Base-by-base conservation (phyloP, 768 basidiomycete genomes). In the Auricularia heimuer region DNA sequence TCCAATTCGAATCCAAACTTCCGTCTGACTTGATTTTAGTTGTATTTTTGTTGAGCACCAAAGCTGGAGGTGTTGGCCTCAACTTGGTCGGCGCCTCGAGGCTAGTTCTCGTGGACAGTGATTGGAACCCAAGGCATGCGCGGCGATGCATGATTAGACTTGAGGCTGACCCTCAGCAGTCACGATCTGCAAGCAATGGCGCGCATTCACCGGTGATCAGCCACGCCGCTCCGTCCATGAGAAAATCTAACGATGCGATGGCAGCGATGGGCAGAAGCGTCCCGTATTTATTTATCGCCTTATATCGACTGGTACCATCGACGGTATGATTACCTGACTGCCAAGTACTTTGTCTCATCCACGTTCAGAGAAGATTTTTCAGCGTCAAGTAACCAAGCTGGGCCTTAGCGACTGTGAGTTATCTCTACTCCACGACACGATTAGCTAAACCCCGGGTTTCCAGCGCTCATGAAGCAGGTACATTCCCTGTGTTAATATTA, bases 121-220 rank as follows among this genome's bases (percentile, higher is more conserved):
- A 95, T 71, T 97, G 94, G 94, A 96, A 95, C 76, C 94, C 94
- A 42, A 92, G 90, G 88, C 86, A 42, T 42, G 39, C 39, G 12
- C 4, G 39, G 62, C 62, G 72, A 66, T 60, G 16, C 3, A 18
- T 35, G 24, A n/a, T 56, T 36, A 12, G 42, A 34, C 36, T 29
- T 39, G 0, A 24, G 21, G 29, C n/a, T 45, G 7, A 34, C 62
- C n/a, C 11, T 64, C 60, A 39, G 24, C 64, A 92, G 90, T 70
- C 90, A 90, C 70, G 97, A 99, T 76, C 75, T 94, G 18, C 97
- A 99, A 75, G 89, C 97, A 1, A 98, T 98, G 96, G 96, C 94
- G 62, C 85, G 96, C 61, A 96, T 95, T 72, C 92, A 96, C 75
- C 83, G 93, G 93, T 92, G 66, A 58, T 77, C 69, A 16, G 58